Evolutionary conservation across 1,284 basidiomycete genomes (phyloP).

Genomic region (Neolentinus lepideus): DNA sequence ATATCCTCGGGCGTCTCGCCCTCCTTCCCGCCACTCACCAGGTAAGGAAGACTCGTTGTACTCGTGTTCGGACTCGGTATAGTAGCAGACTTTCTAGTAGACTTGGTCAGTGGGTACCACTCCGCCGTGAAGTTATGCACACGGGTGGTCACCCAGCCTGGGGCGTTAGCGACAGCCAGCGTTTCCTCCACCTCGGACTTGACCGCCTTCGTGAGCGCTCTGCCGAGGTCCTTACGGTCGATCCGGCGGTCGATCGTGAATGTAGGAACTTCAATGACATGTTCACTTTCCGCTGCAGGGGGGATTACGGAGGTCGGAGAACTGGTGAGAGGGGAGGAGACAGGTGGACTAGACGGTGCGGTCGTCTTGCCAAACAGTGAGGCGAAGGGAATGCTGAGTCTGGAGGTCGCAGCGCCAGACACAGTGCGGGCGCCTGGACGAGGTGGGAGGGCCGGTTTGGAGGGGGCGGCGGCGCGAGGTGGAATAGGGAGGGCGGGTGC

Average conservation of each 20-base stretch:
- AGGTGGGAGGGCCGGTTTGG: conserved; percentile 2
- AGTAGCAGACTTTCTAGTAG: conserved; percentile 4
- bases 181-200: conserved; percentile 50
- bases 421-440: conserved; percentile 8
- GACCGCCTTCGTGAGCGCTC: conserved; percentile 50
- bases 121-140: conserved; percentile 46
- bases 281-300: conserved; percentile 18
- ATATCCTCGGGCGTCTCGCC: conserved; percentile 39
- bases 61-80: not conserved
- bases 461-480: conserved; percentile 37
- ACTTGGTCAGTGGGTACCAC: conserved; percentile 43
- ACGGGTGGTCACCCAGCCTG: conserved; percentile 60
- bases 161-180: conserved; percentile 31
- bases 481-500: conserved; percentile 54
- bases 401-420: conserved; percentile 19
- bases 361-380: conserved; percentile 52
- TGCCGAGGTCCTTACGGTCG: conserved; percentile 48
- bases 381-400: conserved; percentile 58
- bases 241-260: conserved; percentile 51
- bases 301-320: conserved; percentile 11
- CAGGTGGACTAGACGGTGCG: conserved; percentile 26
- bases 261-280: conserved; percentile 45
- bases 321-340: conserved; percentile 17
- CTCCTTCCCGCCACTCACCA: not conserved
- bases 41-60: not conserved